Base-by-base conservation (phyloP, 2,329 filamentous ascomycete genomes). In the Fusarium equiseti region DNA sequence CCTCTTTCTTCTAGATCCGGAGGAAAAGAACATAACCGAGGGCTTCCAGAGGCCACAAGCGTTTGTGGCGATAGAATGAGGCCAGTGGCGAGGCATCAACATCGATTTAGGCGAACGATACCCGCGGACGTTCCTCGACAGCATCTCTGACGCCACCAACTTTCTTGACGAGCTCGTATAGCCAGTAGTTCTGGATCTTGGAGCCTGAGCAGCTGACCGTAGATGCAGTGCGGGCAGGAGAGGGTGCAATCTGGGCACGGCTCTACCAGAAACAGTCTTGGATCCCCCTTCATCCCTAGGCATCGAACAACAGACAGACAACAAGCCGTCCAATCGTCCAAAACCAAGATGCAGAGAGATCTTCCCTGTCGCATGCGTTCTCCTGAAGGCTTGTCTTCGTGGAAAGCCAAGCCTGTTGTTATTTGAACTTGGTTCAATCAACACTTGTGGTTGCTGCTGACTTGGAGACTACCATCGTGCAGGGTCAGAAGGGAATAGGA, bases 1-100 rank as follows among this genome's bases (percentile, higher is more conserved):
- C 49, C 46, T 48, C 35, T 50, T 50, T 44, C 50, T 70, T 63
- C 66, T 67, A 51, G 32, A 53, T 70, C 61, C 66, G 55, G 66
- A 31, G 18, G 20, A 56, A 18, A 38, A 26, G 8, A 54, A 22
- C n/a, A 57, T 18, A 35, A 27, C 42, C 26, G 42, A 32, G 15
- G 26, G 15, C 38, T 27, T 31, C 27, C 20, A 12, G 22, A 42
- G 59, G 62, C 42, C 20, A 38, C 27, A 24, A 13, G 49, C 27
- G 31, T 29, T 59, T 63, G 63, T 67, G 67, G 68, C 54, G 32
- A 55, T 45, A 42, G 13, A 10, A 27, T 27, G 32, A 27, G 29
- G 32, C 42, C 58, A 24, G 44, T 51, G 44, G 44, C 29, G 38
- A 20, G 56, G 52, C 8, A 42, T 43, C 26, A 26, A 18, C n/a